phyloP scores from a whole-genome alignment of 169 alveolate genomes.

The Babesia bigemina region DNA sequence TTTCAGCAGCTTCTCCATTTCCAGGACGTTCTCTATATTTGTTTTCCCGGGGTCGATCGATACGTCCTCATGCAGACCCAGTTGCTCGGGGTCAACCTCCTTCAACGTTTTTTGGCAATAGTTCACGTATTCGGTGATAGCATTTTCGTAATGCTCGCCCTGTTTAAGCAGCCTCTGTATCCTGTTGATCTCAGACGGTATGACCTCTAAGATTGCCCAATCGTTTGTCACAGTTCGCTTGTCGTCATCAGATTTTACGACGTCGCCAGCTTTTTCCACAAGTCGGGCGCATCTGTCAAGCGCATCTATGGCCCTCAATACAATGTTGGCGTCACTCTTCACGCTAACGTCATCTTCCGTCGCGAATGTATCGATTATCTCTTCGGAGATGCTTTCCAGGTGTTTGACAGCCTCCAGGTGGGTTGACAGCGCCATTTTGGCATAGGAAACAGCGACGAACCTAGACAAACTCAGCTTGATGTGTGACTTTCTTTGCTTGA shows the following conservation, averaged over 20 bases:
- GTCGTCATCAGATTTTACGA: conserved; percentile 1
- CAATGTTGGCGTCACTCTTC: neutral
- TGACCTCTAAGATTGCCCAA: conserved; percentile 59
- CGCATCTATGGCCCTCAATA: conserved; percentile 5
- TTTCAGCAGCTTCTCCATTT: conserved; percentile 14
- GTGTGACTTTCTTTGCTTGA: neutral
- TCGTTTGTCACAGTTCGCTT: neutral
- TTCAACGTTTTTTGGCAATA: conserved; percentile 4
- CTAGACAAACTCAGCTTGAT: conserved; percentile 27
- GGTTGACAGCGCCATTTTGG: conserved; percentile 42
- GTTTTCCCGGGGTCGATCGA: neutral
- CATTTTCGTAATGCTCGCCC: conserved; percentile 31
- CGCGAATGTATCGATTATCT: conserved; percentile 37
- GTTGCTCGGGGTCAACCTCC: conserved; percentile 6
- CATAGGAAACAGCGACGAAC: conserved; percentile 25
- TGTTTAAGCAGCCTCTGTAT: conserved; percentile 12
- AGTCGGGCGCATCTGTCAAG: neutral
- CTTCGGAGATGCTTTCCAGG: conserved; percentile 43
- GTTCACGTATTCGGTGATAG: conserved; percentile 3
- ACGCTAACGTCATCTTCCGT: neutral
- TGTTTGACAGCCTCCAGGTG: conserved; percentile 30
- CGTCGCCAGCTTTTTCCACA: neutral
- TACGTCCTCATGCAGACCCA: neutral
- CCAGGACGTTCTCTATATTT: conserved; percentile 9
- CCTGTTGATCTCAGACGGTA: conserved; percentile 39